Percentiles rank a stretch among this genome's conserved stretches.
These are phyloP conservation scores for Geosmithia morbida DNA, from an alignment of 2,329 filamentous ascomycete genomes.

Conservation along the genomic window DNA sequence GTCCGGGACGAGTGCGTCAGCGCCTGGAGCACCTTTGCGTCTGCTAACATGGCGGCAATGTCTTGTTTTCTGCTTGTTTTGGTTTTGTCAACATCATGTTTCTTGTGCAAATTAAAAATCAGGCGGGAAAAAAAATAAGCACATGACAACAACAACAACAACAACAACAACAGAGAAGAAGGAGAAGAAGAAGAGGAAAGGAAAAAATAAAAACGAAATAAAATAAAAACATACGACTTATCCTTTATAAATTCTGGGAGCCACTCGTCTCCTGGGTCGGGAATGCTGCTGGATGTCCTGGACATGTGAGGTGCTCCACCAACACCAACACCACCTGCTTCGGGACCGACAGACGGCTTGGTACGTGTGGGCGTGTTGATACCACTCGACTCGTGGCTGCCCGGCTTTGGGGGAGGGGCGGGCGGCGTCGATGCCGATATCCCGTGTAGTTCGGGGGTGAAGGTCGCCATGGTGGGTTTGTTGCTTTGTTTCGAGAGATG, in stretches of 20 bases:
- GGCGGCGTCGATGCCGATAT: conserved; percentile 31
- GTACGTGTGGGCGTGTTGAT: conserved; percentile 44
- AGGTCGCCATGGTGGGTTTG: conserved; percentile 2
- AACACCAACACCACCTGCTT: not conserved
- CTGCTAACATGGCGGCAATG: conserved; percentile 53
- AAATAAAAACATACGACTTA: conserved; percentile 76
- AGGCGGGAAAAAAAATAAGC: too few relatives aligned
- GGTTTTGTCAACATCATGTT: not conserved
- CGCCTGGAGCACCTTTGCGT: conserved; percentile 54
- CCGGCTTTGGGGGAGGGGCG: conserved; percentile 57
- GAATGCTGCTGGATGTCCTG: conserved; percentile 15
- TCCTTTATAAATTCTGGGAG: conserved; percentile 63
- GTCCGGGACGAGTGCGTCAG: conserved; percentile 53
- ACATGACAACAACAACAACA: too few relatives aligned
- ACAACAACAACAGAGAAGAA: conserved; percentile 11
- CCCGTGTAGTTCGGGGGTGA: conserved; percentile 10
- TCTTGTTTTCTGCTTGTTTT: conserved; percentile 52
- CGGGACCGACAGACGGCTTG: conserved; percentile 3
- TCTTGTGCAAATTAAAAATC: too few relatives aligned
- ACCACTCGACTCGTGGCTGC: conserved; percentile 53
- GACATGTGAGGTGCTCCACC: conserved; percentile 20
- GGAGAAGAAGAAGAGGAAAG: too few relatives aligned
- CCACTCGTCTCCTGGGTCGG: conserved; percentile 59
- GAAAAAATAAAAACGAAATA: too few relatives aligned
- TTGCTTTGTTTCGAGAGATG: not conserved